Evolutionary conservation across 805 yeast genomes (phyloP), one percentile per base, ranked within the genome.

Genomic region (Sugiyamaella americana): DNA sequence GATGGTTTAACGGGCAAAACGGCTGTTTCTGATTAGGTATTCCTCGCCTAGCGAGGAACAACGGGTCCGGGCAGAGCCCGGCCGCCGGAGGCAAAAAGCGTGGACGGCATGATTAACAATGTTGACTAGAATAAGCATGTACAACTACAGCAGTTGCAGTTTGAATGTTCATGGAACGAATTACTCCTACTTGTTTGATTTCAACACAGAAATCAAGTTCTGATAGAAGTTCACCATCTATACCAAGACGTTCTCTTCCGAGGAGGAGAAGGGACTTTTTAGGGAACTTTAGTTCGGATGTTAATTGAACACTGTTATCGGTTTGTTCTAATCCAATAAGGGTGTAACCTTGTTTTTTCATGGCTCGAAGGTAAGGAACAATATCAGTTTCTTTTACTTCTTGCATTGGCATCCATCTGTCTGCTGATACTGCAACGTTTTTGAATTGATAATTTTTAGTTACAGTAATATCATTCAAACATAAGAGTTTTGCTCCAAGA

Each of bases 91-190:
- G n/a, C n/a, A n/a, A n/a, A n/a, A n/a, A n/a, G n/a, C n/a, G n/a
- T n/a, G n/a, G n/a, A n/a, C n/a, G n/a, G n/a, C n/a, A n/a, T 23
- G 29, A 37, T 30, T 39, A 54, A 59, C 83, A 79, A 56, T 81
- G 82, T 58, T 81, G 86, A 17, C 73, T 62, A 1, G 94, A 80
- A 58, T 91, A 89, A 0, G 96, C 93, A 64, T 89, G 95, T 4
- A 88, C 96, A 43, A 89, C 78, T 18, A 89, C 88, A 0, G 97
- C 98, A 0, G 97, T 82, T 1, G 97, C 98, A 0, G 97, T 89
- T 67, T 89, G 98, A 51, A 89, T 89, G 59, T 89, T 89, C 98
- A 89, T 89, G 1, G 96, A 88, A 55, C 98, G 73, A 36, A 91
- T 80, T 16, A 89, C 88, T 13, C 98, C 98, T 36, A 79, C 82